Conservation (phyloP, 2,329 filamentous ascomycete genomes). For the Alternaria triticina region DNA sequence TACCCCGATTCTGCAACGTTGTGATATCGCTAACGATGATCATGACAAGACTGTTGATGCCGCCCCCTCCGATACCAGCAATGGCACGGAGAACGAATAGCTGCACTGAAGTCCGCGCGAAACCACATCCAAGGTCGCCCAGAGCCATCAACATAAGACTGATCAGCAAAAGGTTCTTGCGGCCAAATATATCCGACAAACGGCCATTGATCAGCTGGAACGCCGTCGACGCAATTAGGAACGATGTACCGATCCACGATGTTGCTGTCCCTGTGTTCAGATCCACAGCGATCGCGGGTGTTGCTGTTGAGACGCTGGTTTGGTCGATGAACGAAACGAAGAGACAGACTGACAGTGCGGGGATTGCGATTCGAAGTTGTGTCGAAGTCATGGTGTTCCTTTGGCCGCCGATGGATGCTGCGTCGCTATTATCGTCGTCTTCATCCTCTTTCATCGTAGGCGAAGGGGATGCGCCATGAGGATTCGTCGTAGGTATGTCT, state of each 20-base stretch:
- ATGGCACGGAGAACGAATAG: slow-evolving; percentile 66
- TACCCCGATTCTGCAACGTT: slow-evolving; percentile 43
- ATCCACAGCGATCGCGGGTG: slow-evolving; percentile 45
- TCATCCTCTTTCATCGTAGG: background rate
- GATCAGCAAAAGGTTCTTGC: slow-evolving; percentile 54
- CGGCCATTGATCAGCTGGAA: slow-evolving; percentile 71
- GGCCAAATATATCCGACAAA: slow-evolving; percentile 66
- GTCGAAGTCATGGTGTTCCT: slow-evolving; percentile 62
- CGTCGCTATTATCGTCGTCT: slow-evolving; percentile 12
- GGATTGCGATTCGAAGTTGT: slow-evolving; percentile 60
- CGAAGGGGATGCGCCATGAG: background rate
- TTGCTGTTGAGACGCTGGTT: slow-evolving; percentile 58
- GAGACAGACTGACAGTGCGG: slow-evolving; percentile 59
- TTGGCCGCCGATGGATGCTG: slow-evolving; percentile 47
- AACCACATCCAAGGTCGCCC: slow-evolving; percentile 65
- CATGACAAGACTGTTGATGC: slow-evolving; percentile 55
- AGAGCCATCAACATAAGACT: slow-evolving; percentile 61
- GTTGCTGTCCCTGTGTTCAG: slow-evolving; percentile 56
- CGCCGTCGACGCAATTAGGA: slow-evolving; percentile 64
- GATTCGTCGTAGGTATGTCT: background rate
- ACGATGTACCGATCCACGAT: slow-evolving; percentile 61
- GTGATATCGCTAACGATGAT: slow-evolving; percentile 48
- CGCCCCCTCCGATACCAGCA: slow-evolving; percentile 66
- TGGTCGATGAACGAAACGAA: slow-evolving; percentile 65
- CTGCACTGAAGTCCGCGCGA: slow-evolving; percentile 62